A percentile compares a stretch with the other conserved stretches of the same genome.
Conservation (phyloP, 352 stramenopile genomes). For the Globisporangium parvum region DNA sequence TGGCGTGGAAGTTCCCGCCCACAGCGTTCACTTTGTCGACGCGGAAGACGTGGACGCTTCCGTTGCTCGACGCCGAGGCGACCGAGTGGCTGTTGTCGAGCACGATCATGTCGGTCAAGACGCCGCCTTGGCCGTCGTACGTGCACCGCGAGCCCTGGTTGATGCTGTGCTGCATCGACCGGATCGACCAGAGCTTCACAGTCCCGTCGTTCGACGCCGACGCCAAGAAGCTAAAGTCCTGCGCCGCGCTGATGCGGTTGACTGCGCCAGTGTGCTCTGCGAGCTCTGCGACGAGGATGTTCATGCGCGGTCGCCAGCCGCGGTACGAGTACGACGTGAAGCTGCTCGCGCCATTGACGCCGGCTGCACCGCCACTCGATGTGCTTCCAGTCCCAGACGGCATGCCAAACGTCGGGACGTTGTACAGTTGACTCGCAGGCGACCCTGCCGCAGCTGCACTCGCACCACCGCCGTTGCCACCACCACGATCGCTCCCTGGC, state of each 20-base stretch:
- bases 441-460: conserved; percentile 17
- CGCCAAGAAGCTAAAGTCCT: conserved; percentile 95
- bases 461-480: neutral
- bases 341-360: conserved; percentile 20
- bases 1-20: conserved; percentile 65
- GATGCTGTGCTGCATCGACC: conserved; percentile 91
- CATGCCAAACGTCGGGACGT: neutral
- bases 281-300: conserved; percentile 78
- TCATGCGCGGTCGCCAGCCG: conserved; percentile 82
- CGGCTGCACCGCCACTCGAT: conserved; percentile 18
- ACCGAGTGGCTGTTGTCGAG: conserved; percentile 96
- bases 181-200: conserved; percentile 94
- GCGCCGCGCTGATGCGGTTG: conserved; percentile 88
- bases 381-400: conserved; percentile 9
- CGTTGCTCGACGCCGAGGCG: conserved; percentile 86
- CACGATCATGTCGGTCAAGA: conserved; percentile 92
- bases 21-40: conserved; percentile 88
- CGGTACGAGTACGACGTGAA: conserved; percentile 39
- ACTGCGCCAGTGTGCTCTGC: conserved; percentile 92
- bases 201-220: conserved; percentile 95
- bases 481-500: conserved; percentile 27
- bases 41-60: conserved; percentile 94
- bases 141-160: conserved; percentile 91
- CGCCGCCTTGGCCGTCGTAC: conserved; percentile 90
- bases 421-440: conserved; percentile 24